Percentiles rank a stretch among this genome's conserved stretches.
Conservation (phyloP, 2,329 filamentous ascomycete species). For the Cladosporium phlei region DNA sequence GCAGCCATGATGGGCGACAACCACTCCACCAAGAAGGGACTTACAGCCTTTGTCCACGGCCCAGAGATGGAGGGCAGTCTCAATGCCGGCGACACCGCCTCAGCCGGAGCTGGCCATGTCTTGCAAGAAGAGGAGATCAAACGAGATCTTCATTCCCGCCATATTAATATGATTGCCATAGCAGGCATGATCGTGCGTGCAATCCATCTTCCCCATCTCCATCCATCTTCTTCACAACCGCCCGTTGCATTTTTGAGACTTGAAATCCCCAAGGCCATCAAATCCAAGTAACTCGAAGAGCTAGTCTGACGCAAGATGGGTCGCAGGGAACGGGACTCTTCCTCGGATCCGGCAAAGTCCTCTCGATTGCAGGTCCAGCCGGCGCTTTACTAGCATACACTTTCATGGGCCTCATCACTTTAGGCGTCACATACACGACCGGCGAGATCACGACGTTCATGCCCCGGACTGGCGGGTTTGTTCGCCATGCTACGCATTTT, state of each 20-base stretch:
- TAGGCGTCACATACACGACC: slow-evolving; percentile 32
- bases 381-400: slow-evolving; percentile 32
- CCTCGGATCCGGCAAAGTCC: slow-evolving; percentile 21
- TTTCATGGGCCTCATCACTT: slow-evolving; percentile 34
- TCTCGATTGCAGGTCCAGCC: slow-evolving; percentile 21
- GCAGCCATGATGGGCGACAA: too few relatives aligned
- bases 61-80: too few relatives aligned
- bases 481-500: slow-evolving; percentile 35
- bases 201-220: neutral
- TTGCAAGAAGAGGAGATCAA: neutral
- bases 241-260: too few relatives aligned
- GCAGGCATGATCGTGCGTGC: slow-evolving; percentile 22
- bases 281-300: neutral
- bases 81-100: too few relatives aligned
- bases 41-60: too few relatives aligned
- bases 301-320: neutral
- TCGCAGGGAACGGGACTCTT: slow-evolving; percentile 23
- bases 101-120: too few relatives aligned
- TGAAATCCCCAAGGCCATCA: too few relatives aligned
- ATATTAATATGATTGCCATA: slow-evolving; percentile 24
- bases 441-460: slow-evolving; percentile 37
- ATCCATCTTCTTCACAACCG: too few relatives aligned
- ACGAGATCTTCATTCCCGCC: slow-evolving; percentile 19
- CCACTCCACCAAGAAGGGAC: too few relatives aligned
- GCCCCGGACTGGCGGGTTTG: slow-evolving; percentile 36